These are phyloP conservation scores for Fusarium graminum DNA, from an alignment of 2,329 filamentous ascomycete species.

Conservation along the genomic window DNA sequence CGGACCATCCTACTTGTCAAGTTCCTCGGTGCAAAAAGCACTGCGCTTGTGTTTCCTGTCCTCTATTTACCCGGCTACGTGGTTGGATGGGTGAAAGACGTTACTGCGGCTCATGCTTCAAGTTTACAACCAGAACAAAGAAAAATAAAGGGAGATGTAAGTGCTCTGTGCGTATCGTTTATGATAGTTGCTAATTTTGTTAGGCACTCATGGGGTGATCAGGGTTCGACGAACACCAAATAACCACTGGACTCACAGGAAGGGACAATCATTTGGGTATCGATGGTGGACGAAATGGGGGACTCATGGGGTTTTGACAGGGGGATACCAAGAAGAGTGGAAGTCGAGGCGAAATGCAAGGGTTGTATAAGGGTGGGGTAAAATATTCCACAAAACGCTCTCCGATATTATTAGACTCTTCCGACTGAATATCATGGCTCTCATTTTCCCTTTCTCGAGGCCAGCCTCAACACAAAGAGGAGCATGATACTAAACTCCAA, in stretches of 20 bases:
- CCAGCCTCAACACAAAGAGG: too few species aligned
- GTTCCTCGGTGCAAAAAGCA: slow-evolving; percentile 19
- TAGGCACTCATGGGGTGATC: slow-evolving; percentile 13
- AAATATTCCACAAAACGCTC: too few species aligned
- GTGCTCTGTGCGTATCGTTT: rapidly evolving
- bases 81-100: slow-evolving; percentile 10
- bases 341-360: slow-evolving; percentile 9
- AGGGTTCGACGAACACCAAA: slow-evolving; percentile 8
- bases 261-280: slow-evolving; percentile 7
- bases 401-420: too few species aligned
- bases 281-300: slow-evolving; percentile 31
- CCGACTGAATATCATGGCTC: too few species aligned
- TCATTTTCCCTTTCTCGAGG: too few species aligned
- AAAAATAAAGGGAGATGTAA: slow-evolving; percentile 16
- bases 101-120: slow-evolving; percentile 7
- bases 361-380: slow-evolving; percentile 4
- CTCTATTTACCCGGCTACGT: slow-evolving; percentile 11
- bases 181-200: rapidly evolving
- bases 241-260: slow-evolving; percentile 7
- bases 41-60: slow-evolving; percentile 20
- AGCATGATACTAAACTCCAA: too few species aligned
- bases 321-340: slow-evolving; percentile 1
- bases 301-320: neutral
- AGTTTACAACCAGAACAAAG: slow-evolving; percentile 5
- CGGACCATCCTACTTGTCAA: slow-evolving; percentile 1